These are phyloP conservation scores for Colletotrichum acutatum DNA, from an alignment of 2,329 filamentous ascomycete genomes.

Conservation along the genomic window DNA sequence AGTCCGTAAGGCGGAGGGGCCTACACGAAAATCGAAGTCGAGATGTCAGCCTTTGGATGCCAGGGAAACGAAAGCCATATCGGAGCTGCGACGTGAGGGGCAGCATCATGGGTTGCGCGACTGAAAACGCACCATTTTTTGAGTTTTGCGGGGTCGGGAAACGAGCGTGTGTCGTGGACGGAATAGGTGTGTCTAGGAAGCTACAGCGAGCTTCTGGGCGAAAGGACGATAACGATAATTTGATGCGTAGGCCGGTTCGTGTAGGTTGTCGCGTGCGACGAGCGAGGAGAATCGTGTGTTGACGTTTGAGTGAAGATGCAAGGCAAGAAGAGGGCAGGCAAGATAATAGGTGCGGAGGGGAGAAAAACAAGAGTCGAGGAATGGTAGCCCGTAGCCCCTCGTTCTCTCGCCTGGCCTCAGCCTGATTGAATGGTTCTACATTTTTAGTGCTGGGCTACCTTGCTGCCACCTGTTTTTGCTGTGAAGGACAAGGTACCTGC, in stretches of 20 bases:
- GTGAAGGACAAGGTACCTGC: neutral
- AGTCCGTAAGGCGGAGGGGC: conserved; percentile 30
- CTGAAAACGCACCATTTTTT: conserved; percentile 32
- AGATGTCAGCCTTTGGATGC: neutral
- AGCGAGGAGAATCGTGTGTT: neutral
- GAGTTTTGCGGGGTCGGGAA: conserved; percentile 11
- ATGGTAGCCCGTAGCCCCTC: conserved; percentile 28
- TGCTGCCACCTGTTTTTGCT: conserved; percentile 4
- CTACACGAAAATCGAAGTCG: conserved; percentile 5
- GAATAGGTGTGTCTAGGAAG: neutral
- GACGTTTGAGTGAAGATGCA: neutral
- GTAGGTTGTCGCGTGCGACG: neutral
- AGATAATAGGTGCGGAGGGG: neutral
- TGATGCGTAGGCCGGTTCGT: neutral
- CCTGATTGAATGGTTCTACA: conserved; percentile 22
- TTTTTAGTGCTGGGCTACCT: conserved; percentile 10
- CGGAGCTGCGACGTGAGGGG: conserved; percentile 4
- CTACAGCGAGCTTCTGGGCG: neutral
- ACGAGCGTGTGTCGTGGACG: neutral
- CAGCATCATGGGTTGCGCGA: neutral
- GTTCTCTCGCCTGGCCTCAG: conserved; percentile 22
- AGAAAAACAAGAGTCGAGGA: conserved; percentile 14
- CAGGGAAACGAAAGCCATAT: conserved; percentile 3
- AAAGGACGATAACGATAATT: neutral
- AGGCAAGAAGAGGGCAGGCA: neutral